These are phyloP conservation scores for Cyclaneusma minus DNA, from an alignment of 2,329 filamentous ascomycete species.

Conservation along the genomic window DNA sequence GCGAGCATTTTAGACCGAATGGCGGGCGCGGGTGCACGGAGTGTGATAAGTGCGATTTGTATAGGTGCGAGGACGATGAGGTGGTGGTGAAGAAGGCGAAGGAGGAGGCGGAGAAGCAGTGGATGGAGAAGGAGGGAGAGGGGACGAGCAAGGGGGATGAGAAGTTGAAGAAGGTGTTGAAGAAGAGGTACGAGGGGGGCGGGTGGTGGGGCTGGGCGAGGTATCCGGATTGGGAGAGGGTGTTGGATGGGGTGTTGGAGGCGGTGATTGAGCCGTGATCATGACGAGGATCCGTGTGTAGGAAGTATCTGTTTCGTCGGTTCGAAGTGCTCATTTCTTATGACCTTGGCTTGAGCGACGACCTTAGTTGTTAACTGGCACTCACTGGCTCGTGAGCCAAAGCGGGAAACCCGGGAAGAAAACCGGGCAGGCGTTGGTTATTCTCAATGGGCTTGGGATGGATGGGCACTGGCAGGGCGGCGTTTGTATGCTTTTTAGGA, in stretches of 20 bases:
- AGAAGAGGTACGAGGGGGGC: constrained; percentile 26
- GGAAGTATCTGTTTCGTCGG: too few relatives aligned
- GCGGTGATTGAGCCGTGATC: constrained; percentile 12
- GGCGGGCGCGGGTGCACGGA: constrained; percentile 61
- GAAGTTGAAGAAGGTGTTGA: constrained; percentile 37
- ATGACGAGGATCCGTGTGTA: too few relatives aligned
- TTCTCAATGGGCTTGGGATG: too few relatives aligned
- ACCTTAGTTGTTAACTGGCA: too few relatives aligned
- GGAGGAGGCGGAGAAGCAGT: constrained; percentile 55
- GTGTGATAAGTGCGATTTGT: constrained; percentile 68
- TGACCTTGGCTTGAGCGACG: too few relatives aligned
- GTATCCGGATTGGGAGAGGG: constrained; percentile 13
- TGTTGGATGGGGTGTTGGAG: constrained; percentile 18
- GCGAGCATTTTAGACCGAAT: constrained; percentile 79
- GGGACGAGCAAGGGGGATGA: constrained; percentile 38
- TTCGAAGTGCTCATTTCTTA: too few relatives aligned
- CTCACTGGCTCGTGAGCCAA: too few relatives aligned
- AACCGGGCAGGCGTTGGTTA: too few relatives aligned
- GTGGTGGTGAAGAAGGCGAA: constrained; percentile 51
- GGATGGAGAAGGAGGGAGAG: constrained; percentile 48
- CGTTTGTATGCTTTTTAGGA: too few relatives aligned
- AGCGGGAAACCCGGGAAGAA: too few relatives aligned
- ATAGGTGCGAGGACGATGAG: constrained; percentile 57
- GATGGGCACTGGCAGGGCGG: too few relatives aligned
- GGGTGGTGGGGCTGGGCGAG: constrained; percentile 11